Evolutionary conservation across 768 basidiomycete genomes (phyloP).

Genomic region (Termitomyces sp.): DNA sequence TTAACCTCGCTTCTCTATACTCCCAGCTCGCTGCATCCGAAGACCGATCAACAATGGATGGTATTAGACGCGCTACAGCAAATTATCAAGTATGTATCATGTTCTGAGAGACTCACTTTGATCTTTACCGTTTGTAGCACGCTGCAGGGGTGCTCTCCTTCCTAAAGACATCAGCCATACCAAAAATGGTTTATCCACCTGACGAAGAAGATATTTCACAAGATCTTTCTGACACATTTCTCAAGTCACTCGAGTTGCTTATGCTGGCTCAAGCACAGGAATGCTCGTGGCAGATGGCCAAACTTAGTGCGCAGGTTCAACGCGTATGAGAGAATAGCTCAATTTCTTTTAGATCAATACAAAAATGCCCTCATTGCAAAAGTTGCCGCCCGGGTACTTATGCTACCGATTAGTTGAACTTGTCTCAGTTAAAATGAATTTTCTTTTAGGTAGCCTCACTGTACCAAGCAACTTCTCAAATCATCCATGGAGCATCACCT

Average conservation of each 20-base stretch:
- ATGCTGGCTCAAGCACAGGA: conserved; percentile 96
- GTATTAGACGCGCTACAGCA: conserved; percentile 73
- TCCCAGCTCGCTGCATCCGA: conserved; percentile 72
- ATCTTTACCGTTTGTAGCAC: conserved; percentile 30
- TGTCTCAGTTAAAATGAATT: neutral
- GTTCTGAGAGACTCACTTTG: neutral
- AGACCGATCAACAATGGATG: conserved; percentile 69
- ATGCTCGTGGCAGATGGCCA: conserved; percentile 92
- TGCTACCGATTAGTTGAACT: neutral
- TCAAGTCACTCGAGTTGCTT: conserved; percentile 63
- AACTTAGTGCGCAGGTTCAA: conserved; percentile 52
- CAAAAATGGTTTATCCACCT: conserved; percentile 41
- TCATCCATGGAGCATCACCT: conserved; percentile 39
- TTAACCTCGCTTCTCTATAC: conserved; percentile 85
- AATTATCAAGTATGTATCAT: conserved; percentile 56
- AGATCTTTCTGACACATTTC: conserved; percentile 63
- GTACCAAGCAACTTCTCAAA: conserved; percentile 48
- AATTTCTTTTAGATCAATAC: conserved; percentile 43
- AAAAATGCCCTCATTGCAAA: conserved; percentile 84
- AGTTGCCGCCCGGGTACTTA: conserved; percentile 63
- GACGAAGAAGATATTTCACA: conserved; percentile 50
- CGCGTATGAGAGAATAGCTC: conserved; percentile 7
- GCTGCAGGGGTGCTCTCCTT: conserved; percentile 73
- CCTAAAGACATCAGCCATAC: conserved; percentile 47
- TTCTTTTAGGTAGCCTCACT: conserved; percentile 51